These are phyloP conservation scores for Apiotrichum mycotoxinovorans DNA, from an alignment of 1,284 basidiomycete genomes.

Conservation along the genomic window DNA sequence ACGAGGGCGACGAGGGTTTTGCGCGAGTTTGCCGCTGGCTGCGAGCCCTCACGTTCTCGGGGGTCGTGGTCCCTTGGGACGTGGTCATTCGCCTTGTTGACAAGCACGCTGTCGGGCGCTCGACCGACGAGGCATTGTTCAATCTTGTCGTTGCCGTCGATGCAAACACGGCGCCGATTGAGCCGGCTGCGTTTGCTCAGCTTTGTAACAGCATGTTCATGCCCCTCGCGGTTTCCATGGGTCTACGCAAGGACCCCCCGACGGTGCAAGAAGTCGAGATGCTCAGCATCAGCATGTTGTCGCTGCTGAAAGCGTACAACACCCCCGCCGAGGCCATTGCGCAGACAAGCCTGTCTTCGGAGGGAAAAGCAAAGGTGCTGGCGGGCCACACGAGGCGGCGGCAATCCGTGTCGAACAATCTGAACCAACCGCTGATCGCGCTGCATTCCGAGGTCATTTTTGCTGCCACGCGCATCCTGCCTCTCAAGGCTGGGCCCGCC, in stretches of 20 bases:
- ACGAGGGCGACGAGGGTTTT: slow-evolving; percentile 54
- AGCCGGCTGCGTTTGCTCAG: slow-evolving; percentile 23
- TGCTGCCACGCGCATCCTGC: slow-evolving; percentile 22
- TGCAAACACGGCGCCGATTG: slow-evolving; percentile 27
- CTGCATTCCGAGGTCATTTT: slow-evolving; percentile 25
- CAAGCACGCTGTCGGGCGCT: not conserved
- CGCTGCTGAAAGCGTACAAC: slow-evolving; percentile 32
- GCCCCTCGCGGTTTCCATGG: slow-evolving; percentile 14
- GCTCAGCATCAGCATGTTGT: slow-evolving; percentile 7
- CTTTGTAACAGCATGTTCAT: slow-evolving; percentile 24
- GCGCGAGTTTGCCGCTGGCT: slow-evolving; percentile 62
- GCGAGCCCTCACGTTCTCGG: slow-evolving; percentile 62
- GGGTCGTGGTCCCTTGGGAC: slow-evolving; percentile 60
- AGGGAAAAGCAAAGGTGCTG: not conserved
- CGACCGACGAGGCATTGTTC: slow-evolving; percentile 18
- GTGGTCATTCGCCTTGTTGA: slow-evolving; percentile 24
- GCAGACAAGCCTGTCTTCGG: slow-evolving; percentile 11
- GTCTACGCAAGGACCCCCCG: not conserved
- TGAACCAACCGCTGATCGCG: not conserved
- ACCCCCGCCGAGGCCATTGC: slow-evolving; percentile 21
- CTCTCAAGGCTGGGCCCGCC: slow-evolving; percentile 11
- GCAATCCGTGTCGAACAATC: not conserved
- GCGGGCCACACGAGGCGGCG: not conserved
- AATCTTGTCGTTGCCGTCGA: slow-evolving; percentile 35
- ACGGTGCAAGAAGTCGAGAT: slow-evolving; percentile 7